Conservation (phyloP, 2,329 filamentous ascomycete species). For the Apiospora hydei region DNA sequence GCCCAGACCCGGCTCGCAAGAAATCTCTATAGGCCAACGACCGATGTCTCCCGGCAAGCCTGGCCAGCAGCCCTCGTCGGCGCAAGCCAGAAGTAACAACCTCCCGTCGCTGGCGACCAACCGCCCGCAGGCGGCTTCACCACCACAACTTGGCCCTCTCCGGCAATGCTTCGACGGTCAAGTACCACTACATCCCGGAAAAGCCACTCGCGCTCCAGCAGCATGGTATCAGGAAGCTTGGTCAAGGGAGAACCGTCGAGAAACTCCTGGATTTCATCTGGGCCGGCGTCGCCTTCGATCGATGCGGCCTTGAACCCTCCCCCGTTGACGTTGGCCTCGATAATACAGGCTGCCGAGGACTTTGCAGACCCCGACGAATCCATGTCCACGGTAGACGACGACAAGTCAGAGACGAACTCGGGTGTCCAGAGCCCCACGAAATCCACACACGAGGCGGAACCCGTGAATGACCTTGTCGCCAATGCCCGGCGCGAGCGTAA, state of each 20-base stretch:
- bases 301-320: conserved; percentile 46
- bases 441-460: conserved; percentile 60
- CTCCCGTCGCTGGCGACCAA: conserved; percentile 34
- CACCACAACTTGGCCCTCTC: conserved; percentile 46
- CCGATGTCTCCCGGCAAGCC: conserved; percentile 61
- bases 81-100: conserved; percentile 32
- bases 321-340: conserved; percentile 60
- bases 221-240: conserved; percentile 46
- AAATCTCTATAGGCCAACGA: conserved; percentile 46
- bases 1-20: conserved; percentile 40
- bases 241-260: conserved; percentile 34
- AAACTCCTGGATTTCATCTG: conserved; percentile 26
- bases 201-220: conserved; percentile 51
- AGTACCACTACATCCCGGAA: conserved; percentile 51
- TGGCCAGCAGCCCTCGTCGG: conserved; percentile 34
- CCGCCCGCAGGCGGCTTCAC: conserved; percentile 45
- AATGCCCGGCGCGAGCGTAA: conserved; percentile 92
- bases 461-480: conserved; percentile 79
- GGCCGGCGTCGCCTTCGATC: conserved; percentile 42
- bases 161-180: conserved; percentile 48
- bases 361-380: conserved; percentile 44
- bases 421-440: conserved; percentile 65
- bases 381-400: conserved; percentile 35
- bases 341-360: conserved; percentile 64
- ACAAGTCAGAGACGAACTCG: conserved; percentile 32